These are phyloP conservation scores for Xylariaceae sp. DNA, from an alignment of 2,329 filamentous ascomycete genomes.

Conservation along the genomic window DNA sequence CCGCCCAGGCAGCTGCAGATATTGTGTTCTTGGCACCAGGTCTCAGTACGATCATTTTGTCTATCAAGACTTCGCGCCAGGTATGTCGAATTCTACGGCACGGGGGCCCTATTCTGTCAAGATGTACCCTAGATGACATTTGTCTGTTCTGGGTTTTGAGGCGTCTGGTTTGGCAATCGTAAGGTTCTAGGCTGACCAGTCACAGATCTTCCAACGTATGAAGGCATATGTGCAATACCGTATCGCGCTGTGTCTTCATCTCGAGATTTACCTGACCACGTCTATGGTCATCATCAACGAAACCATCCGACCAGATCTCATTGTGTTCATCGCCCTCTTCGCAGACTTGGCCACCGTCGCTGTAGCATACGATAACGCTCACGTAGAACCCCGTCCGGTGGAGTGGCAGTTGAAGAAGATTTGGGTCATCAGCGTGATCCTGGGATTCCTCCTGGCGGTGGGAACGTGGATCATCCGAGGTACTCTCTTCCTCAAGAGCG, in stretches of 20 bases:
- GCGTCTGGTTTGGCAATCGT: no score
- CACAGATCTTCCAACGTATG: constrained; percentile 71
- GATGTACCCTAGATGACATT: no score
- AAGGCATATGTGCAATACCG: constrained; percentile 75
- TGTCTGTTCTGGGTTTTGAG: no score
- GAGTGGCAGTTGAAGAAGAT: constrained; percentile 81
- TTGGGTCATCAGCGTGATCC: constrained; percentile 69
- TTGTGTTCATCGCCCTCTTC: constrained; percentile 76
- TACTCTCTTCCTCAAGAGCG: constrained; percentile 62
- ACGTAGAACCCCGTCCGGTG: constrained; percentile 69
- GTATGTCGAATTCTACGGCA: constrained; percentile 20
- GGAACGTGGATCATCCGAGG: constrained; percentile 72
- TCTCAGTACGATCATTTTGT: constrained; percentile 66
- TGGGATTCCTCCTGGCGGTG: constrained; percentile 63
- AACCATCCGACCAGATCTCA: constrained; percentile 66
- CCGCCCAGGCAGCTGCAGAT: constrained; percentile 67
- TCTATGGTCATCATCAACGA: constrained; percentile 79
- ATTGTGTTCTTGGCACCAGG: constrained; percentile 72
- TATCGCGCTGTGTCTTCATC: constrained; percentile 69
- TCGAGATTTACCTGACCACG: constrained; percentile 72
- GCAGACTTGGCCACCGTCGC: constrained; percentile 76
- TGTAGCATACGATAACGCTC: constrained; percentile 74
- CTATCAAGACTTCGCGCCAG: constrained; percentile 67
- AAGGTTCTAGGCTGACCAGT: no score
- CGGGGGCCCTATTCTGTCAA: no score